Evolutionary conservation across 306 rosid genomes (phyloP).

Genomic region (Malus asiatica): DNA sequence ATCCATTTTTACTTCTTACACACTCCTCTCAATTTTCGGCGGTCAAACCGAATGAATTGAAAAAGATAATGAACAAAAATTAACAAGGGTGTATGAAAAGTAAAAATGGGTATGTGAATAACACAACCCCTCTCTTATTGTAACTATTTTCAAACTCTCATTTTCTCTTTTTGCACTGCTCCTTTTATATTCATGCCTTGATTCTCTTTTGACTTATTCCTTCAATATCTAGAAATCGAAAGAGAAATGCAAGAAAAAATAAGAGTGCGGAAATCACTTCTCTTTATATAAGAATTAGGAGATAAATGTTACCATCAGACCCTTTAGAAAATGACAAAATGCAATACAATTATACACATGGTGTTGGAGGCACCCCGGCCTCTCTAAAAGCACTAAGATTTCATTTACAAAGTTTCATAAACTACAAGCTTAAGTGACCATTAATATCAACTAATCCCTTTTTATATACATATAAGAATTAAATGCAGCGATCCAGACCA

Average conservation of each 20-base stretch:
- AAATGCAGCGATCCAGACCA: not conserved
- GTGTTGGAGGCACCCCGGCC: not conserved
- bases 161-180: no score
- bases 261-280: not conserved
- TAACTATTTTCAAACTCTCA: not conserved
- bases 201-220: not conserved
- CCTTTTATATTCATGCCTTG: no score
- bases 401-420: not conserved
- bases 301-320: not conserved
- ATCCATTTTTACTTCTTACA: no score
- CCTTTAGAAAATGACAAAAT: not conserved
- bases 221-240: no score
- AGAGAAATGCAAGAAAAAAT: no score
- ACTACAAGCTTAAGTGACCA: not conserved
- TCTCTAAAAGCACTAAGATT: not conserved
- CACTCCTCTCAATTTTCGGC: no score
- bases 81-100: no score
- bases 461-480: not conserved
- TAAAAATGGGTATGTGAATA: no score
- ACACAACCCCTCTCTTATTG: no score
- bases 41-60: fast-evolving
- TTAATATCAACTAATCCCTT: not conserved
- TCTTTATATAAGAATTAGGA: not conserved
- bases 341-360: not conserved
- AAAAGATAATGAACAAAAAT: no score